phyloP scores from a whole-genome alignment of 345 rosid genomes.

The Lepidium aucheri region DNA sequence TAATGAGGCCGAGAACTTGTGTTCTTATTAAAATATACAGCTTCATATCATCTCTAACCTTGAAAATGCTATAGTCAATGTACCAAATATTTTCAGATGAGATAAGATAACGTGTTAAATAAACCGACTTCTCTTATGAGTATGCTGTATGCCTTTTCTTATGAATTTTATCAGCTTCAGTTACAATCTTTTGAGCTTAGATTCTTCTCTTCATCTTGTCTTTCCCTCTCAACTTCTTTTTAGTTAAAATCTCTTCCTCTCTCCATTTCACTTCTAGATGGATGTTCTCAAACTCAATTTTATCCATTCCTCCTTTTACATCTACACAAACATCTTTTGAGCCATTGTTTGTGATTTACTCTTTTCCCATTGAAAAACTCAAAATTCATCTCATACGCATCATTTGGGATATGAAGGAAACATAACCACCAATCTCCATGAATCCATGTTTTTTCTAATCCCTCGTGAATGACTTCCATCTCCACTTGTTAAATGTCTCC shows the following conservation, averaged over 20 bases:
- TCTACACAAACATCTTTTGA: conserved; percentile 53
- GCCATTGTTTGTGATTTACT: conserved; percentile 60
- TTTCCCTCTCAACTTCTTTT: conserved; percentile 72
- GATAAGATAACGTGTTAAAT: no score
- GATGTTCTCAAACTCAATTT: conserved; percentile 66
- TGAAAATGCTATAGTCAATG: no score
- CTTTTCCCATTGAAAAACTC: conserved; percentile 72
- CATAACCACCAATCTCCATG: conserved; percentile 88
- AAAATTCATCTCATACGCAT: conserved; percentile 81
- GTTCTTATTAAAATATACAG: no score
- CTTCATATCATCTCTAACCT: no score
- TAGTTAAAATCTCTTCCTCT: conserved; percentile 67
- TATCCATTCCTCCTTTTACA: conserved; percentile 67
- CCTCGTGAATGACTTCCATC: conserved; percentile 66
- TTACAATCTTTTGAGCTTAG: conserved; percentile 34
- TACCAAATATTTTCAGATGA: no score
- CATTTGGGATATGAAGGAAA: conserved; percentile 60
- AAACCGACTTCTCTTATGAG: no score
- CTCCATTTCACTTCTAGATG: conserved; percentile 68
- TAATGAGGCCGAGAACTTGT: no score
- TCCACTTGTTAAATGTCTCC: conserved; percentile 95
- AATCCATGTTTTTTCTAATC: conserved; percentile 44
- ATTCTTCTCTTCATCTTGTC: conserved; percentile 67
- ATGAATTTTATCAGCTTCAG: no score
- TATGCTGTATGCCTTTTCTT: no score